These are phyloP conservation scores for Glycine tomentella DNA, from an alignment of 306 rosid genomes.

Conservation along the genomic window DNA sequence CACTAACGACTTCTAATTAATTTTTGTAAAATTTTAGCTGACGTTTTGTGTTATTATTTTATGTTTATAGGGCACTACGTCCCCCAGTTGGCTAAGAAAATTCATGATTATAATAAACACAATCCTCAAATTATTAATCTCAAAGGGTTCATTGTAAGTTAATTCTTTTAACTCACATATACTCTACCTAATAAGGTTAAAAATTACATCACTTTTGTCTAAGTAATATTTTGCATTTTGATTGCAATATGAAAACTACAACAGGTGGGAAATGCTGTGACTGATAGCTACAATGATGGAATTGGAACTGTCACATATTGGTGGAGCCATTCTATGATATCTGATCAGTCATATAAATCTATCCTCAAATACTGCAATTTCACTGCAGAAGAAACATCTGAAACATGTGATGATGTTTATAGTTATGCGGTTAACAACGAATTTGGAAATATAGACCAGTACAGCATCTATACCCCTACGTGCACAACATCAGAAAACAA, in stretches of 20 bases:
- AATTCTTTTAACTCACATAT: neutral
- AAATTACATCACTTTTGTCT: neutral
- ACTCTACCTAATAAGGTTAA: neutral
- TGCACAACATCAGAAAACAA: constrained; percentile 47
- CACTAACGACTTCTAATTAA: neutral
- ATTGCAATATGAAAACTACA: constrained; percentile 8
- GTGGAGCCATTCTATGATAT: constrained; percentile 89
- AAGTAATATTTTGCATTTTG: neutral
- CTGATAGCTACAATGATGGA: constrained; percentile 61
- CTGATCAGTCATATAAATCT: constrained; percentile 70
- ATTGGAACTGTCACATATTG: constrained; percentile 49
- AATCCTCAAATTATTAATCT: constrained; percentile 57
- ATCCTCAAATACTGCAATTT: constrained; percentile 74
- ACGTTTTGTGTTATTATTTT: neutral
- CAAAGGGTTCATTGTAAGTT: constrained; percentile 40
- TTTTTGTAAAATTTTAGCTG: neutral
- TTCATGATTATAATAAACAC: constrained; percentile 64
- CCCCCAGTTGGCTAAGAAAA: constrained; percentile 79
- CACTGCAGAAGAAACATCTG: constrained; percentile 48
- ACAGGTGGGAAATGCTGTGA: constrained; percentile 86
- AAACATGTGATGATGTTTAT: constrained; percentile 59
- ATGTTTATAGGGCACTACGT: constrained; percentile 72
- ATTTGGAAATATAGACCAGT: constrained; percentile 70
- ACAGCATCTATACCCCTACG: constrained; percentile 76
- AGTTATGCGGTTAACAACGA: constrained; percentile 64